Evolutionary conservation across 257 asterid species (phyloP).

Genomic region (Ballota nigra): DNA sequence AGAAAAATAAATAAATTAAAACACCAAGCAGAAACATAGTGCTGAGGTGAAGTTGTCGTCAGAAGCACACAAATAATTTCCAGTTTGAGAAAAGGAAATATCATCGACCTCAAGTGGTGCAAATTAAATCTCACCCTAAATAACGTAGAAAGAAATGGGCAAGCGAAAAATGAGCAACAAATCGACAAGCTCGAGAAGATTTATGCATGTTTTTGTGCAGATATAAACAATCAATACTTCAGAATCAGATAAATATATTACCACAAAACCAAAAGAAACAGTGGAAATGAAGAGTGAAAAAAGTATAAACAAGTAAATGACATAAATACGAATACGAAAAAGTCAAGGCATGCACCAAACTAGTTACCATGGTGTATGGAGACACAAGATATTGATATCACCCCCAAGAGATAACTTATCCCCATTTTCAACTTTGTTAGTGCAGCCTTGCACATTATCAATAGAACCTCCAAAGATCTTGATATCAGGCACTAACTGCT

Average conservation of each 20-base stretch:
- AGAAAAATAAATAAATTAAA: not conserved
- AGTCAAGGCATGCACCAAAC: too few relatives aligned
- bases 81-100: not conserved
- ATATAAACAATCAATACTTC: not conserved
- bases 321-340: too few relatives aligned
- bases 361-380: constrained; percentile 82
- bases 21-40: not conserved
- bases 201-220: not conserved
- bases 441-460: constrained; percentile 83
- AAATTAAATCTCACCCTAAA: not conserved
- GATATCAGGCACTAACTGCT: constrained; percentile 69
- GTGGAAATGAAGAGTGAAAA: not conserved
- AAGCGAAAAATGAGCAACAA: not conserved
- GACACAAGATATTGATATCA: constrained; percentile 59
- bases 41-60: not conserved
- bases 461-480: constrained; percentile 79
- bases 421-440: constrained; percentile 80
- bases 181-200: not conserved
- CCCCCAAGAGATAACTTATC: constrained; percentile 68
- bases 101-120: not conserved
- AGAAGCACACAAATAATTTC: not conserved
- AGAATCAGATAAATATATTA: not conserved
- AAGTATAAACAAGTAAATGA: not conserved
- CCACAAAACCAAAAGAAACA: not conserved
- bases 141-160: not conserved